phyloP scores from a whole-genome alignment of 1,139 yeast genomes.

The Saccharomyces hybrid region DNA sequence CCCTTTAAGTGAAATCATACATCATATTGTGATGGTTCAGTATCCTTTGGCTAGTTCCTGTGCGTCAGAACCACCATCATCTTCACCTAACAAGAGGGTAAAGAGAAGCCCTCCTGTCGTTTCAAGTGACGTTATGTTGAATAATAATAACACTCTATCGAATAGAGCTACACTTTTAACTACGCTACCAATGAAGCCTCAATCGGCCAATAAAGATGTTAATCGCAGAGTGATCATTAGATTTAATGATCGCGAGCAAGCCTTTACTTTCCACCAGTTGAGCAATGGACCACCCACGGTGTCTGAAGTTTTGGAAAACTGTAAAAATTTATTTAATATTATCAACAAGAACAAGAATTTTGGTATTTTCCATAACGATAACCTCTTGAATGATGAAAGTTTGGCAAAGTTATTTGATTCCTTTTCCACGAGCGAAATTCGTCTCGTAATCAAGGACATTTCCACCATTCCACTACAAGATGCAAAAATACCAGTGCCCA shows the following conservation, averaged over 20 bases:
- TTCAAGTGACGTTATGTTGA: neutral
- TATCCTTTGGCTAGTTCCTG: slow-evolving; percentile 42
- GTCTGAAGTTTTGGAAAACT: slow-evolving; percentile 26
- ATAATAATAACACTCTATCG: slow-evolving; percentile 1
- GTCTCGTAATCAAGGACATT: slow-evolving; percentile 20
- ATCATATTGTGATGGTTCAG: slow-evolving; percentile 52
- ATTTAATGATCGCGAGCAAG: slow-evolving; percentile 25
- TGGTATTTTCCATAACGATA: slow-evolving; percentile 18
- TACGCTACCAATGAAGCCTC: slow-evolving; percentile 29
- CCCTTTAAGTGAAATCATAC: slow-evolving; percentile 58
- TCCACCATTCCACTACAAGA: slow-evolving; percentile 1
- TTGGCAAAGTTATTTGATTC: slow-evolving; percentile 25
- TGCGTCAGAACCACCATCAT: neutral
- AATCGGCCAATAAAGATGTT: slow-evolving; percentile 28
- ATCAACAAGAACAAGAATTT: slow-evolving; percentile 13
- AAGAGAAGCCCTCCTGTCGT: neutral
- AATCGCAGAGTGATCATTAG: slow-evolving; percentile 26
- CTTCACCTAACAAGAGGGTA: neutral
- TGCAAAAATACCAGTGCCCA: neutral
- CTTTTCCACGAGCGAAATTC: slow-evolving; percentile 21
- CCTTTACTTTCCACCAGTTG: slow-evolving; percentile 28
- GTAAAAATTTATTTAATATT: slow-evolving; percentile 25
- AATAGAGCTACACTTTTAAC: slow-evolving; percentile 19
- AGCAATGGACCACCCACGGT: slow-evolving; percentile 32
- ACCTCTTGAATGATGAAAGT: slow-evolving; percentile 22